Base-by-base conservation (phyloP, 1,284 basidiomycete genomes). In the Ganoderma sinense region DNA sequence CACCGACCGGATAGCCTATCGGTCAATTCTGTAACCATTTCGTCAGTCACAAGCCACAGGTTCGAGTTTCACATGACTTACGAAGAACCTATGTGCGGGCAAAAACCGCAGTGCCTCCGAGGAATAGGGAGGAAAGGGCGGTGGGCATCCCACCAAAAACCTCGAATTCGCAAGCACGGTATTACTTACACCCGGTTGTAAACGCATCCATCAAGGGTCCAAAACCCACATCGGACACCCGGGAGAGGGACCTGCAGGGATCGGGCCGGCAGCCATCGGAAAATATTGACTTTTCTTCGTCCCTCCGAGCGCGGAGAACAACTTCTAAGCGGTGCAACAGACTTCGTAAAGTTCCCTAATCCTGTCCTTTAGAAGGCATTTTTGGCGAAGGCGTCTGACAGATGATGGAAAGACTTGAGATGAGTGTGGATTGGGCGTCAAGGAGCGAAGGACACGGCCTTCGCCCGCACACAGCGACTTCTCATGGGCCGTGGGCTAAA, bases 91-190 rank as follows among this genome's bases (percentile, higher is more conserved):
- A n/a, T 51, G 60, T 56, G 60, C 60, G n/a, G 45, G 33, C 55
- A 67, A 62, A 58, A 67, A n/a, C 61, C 66, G 66, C 66, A 61
- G 66, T 56, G 26, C 61, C 61, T 53, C 61, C 66, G 55, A 56
- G 20, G 29, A 59, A 41, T 31, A 11, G 16, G 56, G 20, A 33
- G 33, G 4, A 39, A 20, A 33, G 31, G 29, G 31, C 16, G 13
- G 20, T 31, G 14, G 4, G 31, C 23, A 23, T 20, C 5, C 31
- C 5, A 8, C 33, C 20, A 39, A 36, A 10, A 13, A 18, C 56
- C 20, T 36, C 56, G n/a, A 59, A n/a, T n/a, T 39, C 36, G 18
- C 36, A 33, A 18, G 8, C 33, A 59, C 10, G 56, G 3, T 18
- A 31, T 13, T 36, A 59, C 13, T 56, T 53, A 67, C 33, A 55